Base-by-base conservation (phyloP, 371 early-diverging fungal species). In the Enteropsectra breve region DNA sequence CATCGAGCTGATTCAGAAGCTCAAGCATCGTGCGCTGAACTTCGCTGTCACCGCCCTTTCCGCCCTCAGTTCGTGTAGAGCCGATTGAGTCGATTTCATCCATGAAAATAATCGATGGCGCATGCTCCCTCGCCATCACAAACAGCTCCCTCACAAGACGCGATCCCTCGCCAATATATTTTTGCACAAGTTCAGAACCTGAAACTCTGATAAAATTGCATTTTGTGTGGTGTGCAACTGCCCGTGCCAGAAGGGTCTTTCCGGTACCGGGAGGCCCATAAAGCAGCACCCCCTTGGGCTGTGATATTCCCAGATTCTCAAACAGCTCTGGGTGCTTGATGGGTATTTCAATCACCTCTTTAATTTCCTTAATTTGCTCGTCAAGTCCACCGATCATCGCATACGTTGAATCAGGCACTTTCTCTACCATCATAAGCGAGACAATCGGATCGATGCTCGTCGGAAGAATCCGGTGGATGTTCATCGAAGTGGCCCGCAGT, bases 81-180 rank as follows among this genome's bases (percentile, higher is more conserved):
- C 97, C 98, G 76, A 98, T 95, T 13, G 92, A 90, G 82, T 98
- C 99, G 55, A 98, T 94, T 84, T 98, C 99, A 82, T 98, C 99
- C 90, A 98, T 95, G 76, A 98, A 98, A 76, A 98, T 94, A 70
- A 97, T 98, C 33, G 92, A 89, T 24, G 94, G 94, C 0, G 92
- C 92, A 72, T 91, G 89, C 78, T 92, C 91, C 73, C 92, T 84
- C 40, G 99, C 99, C 94, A 98, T 93, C 36, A 93, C 91, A 77
- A 98, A 98, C 40, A 97, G 83, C 80, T 97, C 98, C 54, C 97
- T 87, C 2, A 98, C 97, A 89, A 98, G 91, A 66, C 97, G 86
- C 57, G 90, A 88, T 61, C 97, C 96, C 81, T 98, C 98, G 73
- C 98, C 98, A 78, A 97, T 94, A 79, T 97, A 98, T 81, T 96